Base-by-base conservation (phyloP, 2,329 filamentous ascomycete species). In the Grosmannia serpens region DNA sequence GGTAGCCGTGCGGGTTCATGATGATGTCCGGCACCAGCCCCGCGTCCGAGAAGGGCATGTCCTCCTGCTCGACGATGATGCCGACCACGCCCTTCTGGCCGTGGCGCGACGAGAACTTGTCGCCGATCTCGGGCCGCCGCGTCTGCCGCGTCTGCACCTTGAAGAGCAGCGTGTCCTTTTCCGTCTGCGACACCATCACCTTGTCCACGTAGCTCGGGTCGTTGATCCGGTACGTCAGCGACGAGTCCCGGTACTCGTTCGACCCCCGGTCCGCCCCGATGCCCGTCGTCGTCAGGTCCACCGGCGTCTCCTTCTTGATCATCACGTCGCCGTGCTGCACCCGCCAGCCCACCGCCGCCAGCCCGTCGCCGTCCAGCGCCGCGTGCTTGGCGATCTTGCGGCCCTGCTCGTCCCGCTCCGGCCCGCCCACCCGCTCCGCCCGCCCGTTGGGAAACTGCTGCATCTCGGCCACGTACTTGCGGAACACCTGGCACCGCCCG, bases 1-100 rank as follows among this genome's bases (percentile, higher is more conserved):
- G 94, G 80, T 99, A 99, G 85, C 94, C 94, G 75, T 99, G 94
- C 0, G 95, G 94, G 77, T 99, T 99, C 94, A 99, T 99, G 82
- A 99, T 99, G 65, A 99, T 96, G 72, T 99, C 94, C 0, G 94
- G 94, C n/a, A 85, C 87, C 64, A 99, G 83, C 2, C 94, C 95
- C 56, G 81, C 77, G 72, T 99, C 94, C 41, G 88, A 88, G 75
- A 99, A 99, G 0, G 94, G 94, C 84, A 99, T 88, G 69, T 99
- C 94, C 69, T 94, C 91, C 73, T 97, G 92, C 62, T 96, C 89
- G 22, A 92, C 91, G 60, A 99, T 96, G 65, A 97, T 92, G 59
- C 94, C 94, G 1, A 95, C 91, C 24, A 97, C 94, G 75, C 94
- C 94, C 72, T 99, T 99, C 69, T 99, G 94, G 24, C 94, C 94